Evolutionary conservation across 495 filamentous ascomycete genomes (phyloP), one percentile per base, ranked within the genome.

Genomic region (Neurospora sp.): DNA sequence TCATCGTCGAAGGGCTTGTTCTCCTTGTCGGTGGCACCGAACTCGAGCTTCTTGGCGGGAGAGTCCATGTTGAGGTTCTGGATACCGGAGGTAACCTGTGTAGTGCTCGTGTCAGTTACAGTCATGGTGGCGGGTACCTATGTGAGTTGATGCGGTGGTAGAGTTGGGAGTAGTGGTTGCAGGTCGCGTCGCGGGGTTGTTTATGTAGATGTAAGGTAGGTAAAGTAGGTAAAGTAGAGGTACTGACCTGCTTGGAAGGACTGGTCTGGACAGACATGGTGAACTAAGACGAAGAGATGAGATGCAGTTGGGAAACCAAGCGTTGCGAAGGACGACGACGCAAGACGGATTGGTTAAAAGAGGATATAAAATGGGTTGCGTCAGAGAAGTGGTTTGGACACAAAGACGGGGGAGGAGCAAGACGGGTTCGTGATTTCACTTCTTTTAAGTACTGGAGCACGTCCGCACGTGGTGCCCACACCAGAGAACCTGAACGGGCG

Each of bases 21-120:
- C 85, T 97, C 94, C 86, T 98, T 98, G 86, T 89, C 87, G 48
- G 81, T 82, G 37, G 86, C 79, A 38, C 85, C 81, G 81, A 97
- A 94, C 83, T 90, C 85, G 76, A 94, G 87, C 89, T 96, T 96
- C 92, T 97, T 97, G 70, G 89, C 85, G 40, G 94, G 94, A 1
- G 93, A 96, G 75, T 97, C 93, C 92, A 99, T 96, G 84, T 94
- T 96, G 76, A 98, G 85, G 75, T 88, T 90, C 83, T 95, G 89
- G 77, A 98, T 89, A 74, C 89, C 93, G 80, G 91, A 90, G 76
- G 92, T 91, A 86, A 91, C 89, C 94, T 98, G 80, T 73, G 70
- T 38, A 77, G 73, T 70, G 83, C 7, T 39, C 74, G 69, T 69
- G 78, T 86, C 82, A 86, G 84, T 71, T 75, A 77, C 68, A 22